Evolutionary conservation across 768 basidiomycete species (phyloP).

Genomic region (Suillus brevipes): DNA sequence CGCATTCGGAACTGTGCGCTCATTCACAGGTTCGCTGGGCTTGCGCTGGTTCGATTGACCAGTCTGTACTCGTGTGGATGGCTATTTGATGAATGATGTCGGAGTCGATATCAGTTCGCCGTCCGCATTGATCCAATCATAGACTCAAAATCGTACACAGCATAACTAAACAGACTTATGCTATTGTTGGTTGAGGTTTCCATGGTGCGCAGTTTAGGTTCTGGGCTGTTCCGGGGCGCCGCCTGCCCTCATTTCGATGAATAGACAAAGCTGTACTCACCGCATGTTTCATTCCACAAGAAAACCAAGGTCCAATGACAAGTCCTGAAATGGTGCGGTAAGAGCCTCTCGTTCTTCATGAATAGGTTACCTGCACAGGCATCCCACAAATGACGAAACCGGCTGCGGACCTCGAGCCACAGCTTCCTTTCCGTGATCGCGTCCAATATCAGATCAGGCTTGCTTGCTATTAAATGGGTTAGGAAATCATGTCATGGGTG

Average conservation of each 20-base stretch:
- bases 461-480: constrained; percentile 35
- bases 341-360: constrained; percentile 21
- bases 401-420: constrained; percentile 38
- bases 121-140: background rate
- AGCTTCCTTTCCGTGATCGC: constrained; percentile 37
- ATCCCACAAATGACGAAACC: constrained; percentile 30
- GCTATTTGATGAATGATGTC: background rate
- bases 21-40: background rate
- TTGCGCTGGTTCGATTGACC: background rate
- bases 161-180: background rate
- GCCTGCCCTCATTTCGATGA: constrained; percentile 26
- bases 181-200: constrained; percentile 3
- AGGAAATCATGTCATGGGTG: constrained; percentile 42
- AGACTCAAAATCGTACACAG: background rate
- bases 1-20: background rate
- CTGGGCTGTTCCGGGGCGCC: background rate
- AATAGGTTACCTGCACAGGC: constrained; percentile 32
- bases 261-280: constrained; percentile 30
- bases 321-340: constrained; percentile 38
- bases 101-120: background rate
- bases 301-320: constrained; percentile 24
- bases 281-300: constrained; percentile 37
- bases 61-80: background rate
- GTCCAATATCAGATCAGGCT: constrained; percentile 41
- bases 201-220: too few species aligned